These are phyloP conservation scores for Phytophthora hybrid DNA, from an alignment of 352 stramenopile species.

Conservation along the genomic window DNA sequence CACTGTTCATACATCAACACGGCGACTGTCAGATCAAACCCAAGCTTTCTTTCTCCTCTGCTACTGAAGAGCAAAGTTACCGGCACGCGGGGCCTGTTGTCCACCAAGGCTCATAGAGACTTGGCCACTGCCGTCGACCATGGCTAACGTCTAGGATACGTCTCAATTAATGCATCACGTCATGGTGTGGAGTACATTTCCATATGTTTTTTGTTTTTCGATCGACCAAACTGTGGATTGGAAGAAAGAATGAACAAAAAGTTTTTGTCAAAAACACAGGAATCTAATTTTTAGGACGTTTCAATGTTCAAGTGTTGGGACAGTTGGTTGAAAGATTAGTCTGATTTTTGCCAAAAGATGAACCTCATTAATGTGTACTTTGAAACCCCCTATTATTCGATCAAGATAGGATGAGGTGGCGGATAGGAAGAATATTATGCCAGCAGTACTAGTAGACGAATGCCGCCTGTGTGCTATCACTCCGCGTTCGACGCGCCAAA, in stretches of 20 bases:
- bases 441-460: too few relatives aligned
- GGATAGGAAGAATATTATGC: not conserved
- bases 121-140: constrained; percentile 9
- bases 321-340: too few relatives aligned
- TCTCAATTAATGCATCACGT: not conserved
- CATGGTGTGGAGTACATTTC: not conserved
- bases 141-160: not conserved
- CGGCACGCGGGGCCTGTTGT: constrained; percentile 18
- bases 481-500: constrained; percentile 5
- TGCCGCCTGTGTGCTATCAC: constrained; percentile 1
- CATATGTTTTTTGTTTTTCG: not conserved
- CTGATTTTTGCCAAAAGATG: too few relatives aligned
- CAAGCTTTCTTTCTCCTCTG: not conserved
- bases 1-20: constrained; percentile 4
- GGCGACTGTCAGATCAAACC: not conserved
- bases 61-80: not conserved
- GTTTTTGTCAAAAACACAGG: too few relatives aligned
- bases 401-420: not conserved
- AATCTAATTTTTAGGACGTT: too few relatives aligned
- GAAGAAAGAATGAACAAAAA: too few relatives aligned
- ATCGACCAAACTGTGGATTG: constrained; percentile 3
- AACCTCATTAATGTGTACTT: too few relatives aligned
- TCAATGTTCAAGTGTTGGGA: too few relatives aligned
- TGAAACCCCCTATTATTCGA: too few relatives aligned
- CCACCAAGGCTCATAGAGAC: constrained; percentile 10